A percentile compares a stretch with the other conserved stretches of the same genome.
Conservation (phyloP, 1,139 yeast species). For the Suhomyces panamericanus region DNA sequence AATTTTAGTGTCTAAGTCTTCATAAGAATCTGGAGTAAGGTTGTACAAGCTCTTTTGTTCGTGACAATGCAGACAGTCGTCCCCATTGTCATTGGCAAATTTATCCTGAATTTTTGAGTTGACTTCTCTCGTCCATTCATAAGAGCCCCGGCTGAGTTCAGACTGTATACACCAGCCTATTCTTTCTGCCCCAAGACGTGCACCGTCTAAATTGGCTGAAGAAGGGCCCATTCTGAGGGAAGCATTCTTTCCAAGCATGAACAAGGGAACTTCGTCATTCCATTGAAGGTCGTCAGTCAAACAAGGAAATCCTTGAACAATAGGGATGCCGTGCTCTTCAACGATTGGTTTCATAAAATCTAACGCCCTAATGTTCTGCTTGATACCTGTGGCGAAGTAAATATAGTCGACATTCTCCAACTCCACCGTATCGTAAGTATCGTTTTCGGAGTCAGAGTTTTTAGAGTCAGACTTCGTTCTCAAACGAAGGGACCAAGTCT, state of each 20-base stretch:
- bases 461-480: slow-evolving; percentile 6
- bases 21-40: not conserved
- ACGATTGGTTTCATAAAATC: slow-evolving; percentile 31
- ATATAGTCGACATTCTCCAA: slow-evolving; percentile 33
- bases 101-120: not conserved
- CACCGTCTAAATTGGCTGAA: slow-evolving; percentile 52
- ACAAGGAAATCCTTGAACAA: slow-evolving; percentile 43
- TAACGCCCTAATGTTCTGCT: slow-evolving; percentile 31
- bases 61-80: slow-evolving; percentile 6
- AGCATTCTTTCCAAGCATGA: slow-evolving; percentile 47
- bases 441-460: slow-evolving; percentile 9
- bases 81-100: not conserved
- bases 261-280: slow-evolving; percentile 41
- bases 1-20: slow-evolving; percentile 9
- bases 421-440: slow-evolving; percentile 9
- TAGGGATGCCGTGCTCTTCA: slow-evolving; percentile 29
- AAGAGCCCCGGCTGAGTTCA: slow-evolving; percentile 23
- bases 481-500: slow-evolving; percentile 17
- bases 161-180: slow-evolving; percentile 43
- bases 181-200: slow-evolving; percentile 49
- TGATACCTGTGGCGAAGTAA: slow-evolving; percentile 47
- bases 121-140: slow-evolving; percentile 24
- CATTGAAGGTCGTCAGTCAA: slow-evolving; percentile 48
- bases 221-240: slow-evolving; percentile 48
- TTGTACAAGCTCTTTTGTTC: not conserved